A percentile compares a stretch with the other conserved stretches of the same genome.
Evolutionary conservation across 768 basidiomycete genomes (phyloP).

Genomic region (Suillus fuscotomentosus): DNA sequence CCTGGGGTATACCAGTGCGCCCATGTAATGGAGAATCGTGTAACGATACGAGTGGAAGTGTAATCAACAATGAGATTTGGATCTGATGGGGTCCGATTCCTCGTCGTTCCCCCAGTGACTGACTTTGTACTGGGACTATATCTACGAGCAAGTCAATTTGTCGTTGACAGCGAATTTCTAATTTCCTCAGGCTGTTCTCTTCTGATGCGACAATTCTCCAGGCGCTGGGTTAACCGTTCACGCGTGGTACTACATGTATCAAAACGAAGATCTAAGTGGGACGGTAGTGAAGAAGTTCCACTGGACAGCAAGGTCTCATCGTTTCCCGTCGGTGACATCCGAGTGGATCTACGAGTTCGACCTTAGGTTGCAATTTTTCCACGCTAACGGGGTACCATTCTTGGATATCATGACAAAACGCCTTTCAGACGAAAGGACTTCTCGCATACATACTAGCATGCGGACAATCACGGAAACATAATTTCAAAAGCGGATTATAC

Average conservation of each 20-base stretch:
- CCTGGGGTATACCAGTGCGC: not conserved
- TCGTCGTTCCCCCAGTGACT: not conserved
- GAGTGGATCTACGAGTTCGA: not conserved
- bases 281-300: not conserved
- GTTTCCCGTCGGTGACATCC: not conserved
- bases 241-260: constrained; percentile 5
- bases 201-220: not conserved
- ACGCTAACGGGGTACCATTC: not conserved
- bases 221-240: not conserved
- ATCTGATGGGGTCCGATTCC: no score
- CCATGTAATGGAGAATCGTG: not conserved
- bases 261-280: not conserved
- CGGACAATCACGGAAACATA: not conserved
- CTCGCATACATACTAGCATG: not conserved
- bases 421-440: not conserved
- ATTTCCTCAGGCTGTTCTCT: not conserved
- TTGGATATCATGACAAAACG: not conserved
- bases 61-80: no score
- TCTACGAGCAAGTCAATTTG: no score
- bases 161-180: not conserved
- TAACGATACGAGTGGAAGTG: not conserved
- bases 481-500: not conserved
- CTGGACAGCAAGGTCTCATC: not conserved
- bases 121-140: not conserved
- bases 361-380: not conserved